Evolutionary conservation across 352 stramenopile species (phyloP).

Genomic region (Phytophthora sansomeana): DNA sequence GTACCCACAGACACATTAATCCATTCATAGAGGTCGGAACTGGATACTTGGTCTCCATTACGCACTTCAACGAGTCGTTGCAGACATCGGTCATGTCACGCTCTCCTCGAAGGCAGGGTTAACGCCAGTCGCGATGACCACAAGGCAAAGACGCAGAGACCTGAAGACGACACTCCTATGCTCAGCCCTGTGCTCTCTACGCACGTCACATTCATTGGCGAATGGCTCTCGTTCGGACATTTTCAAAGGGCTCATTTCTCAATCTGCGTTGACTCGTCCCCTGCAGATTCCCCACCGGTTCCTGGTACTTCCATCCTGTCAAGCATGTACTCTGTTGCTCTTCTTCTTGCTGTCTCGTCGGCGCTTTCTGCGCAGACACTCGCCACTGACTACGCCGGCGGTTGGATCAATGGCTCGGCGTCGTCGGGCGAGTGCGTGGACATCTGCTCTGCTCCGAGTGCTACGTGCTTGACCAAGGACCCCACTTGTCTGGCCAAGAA

Average conservation of each 20-base stretch:
- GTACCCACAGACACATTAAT: slow-evolving; percentile 9
- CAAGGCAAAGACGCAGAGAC: slow-evolving; percentile 24
- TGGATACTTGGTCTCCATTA: slow-evolving; percentile 31
- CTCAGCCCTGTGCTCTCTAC: slow-evolving; percentile 30
- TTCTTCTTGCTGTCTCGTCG: slow-evolving; percentile 23
- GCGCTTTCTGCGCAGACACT: slow-evolving; percentile 17
- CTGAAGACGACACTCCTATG: slow-evolving; percentile 5
- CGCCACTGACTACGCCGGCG: slow-evolving; percentile 65
- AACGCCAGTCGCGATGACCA: slow-evolving; percentile 21
- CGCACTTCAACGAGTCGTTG: slow-evolving; percentile 18
- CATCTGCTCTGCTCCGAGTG: slow-evolving; percentile 74
- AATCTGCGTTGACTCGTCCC: slow-evolving; percentile 32
- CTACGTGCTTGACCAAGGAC: slow-evolving; percentile 63
- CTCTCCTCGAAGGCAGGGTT: neutral
- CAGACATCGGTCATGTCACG: neutral
- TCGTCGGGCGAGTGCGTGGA: slow-evolving; percentile 68
- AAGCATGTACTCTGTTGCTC: slow-evolving; percentile 35
- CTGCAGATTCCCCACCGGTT: slow-evolving; percentile 19
- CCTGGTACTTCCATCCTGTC: slow-evolving; percentile 1
- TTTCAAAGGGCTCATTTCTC: slow-evolving; percentile 21
- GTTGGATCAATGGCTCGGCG: slow-evolving; percentile 51
- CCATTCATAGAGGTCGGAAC: slow-evolving; percentile 9
- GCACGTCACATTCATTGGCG: slow-evolving; percentile 31
- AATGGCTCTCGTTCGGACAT: slow-evolving; percentile 4
- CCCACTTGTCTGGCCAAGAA: slow-evolving; percentile 65